Percentiles rank a stretch among this genome's conserved stretches.
These are phyloP conservation scores for Cordyceps farinosa DNA, from an alignment of 2,329 filamentous ascomycete species.

Conservation along the genomic window DNA sequence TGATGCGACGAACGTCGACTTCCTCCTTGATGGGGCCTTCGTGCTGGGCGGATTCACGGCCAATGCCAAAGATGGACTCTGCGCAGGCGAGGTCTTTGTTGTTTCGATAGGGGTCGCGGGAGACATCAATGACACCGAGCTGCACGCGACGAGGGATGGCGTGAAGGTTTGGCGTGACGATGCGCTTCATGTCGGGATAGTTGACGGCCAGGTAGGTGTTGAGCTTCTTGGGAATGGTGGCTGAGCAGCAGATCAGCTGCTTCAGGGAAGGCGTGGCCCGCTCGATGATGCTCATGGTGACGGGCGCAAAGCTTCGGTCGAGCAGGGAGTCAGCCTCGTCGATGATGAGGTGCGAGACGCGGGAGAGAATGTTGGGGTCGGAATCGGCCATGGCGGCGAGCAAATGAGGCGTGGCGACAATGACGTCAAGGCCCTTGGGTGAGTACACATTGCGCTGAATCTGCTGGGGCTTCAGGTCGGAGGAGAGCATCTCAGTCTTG, in stretches of 20 bases:
- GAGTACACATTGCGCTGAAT: conserved; percentile 85
- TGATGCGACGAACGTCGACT: conserved; percentile 73
- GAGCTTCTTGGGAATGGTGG: conserved; percentile 86
- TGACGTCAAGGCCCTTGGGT: conserved; percentile 74
- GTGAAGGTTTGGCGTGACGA: conserved; percentile 93
- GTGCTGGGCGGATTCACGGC: conserved; percentile 64
- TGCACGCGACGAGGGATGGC: conserved; percentile 93
- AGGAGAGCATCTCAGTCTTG: conserved; percentile 77
- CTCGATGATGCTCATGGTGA: conserved; percentile 79
- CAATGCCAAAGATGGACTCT: conserved; percentile 90
- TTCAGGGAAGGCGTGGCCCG: conserved; percentile 75
- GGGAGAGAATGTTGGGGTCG: conserved; percentile 89
- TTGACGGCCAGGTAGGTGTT: conserved; percentile 78
- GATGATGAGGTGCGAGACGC: conserved; percentile 81
- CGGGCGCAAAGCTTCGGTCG: conserved; percentile 85
- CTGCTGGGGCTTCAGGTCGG: conserved; percentile 68
- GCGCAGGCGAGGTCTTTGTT: conserved; percentile 93
- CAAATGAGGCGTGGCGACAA: conserved; percentile 86
- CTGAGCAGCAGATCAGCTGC: conserved; percentile 89
- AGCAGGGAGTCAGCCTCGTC: conserved; percentile 97
- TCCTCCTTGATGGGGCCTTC: conserved; percentile 53
- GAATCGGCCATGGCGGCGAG: conserved; percentile 82
- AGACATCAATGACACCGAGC: conserved; percentile 86
- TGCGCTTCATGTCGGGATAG: conserved; percentile 77
- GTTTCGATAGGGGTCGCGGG: conserved; percentile 87